Evolutionary conservation across 352 stramenopile genomes (phyloP), one percentile per base, ranked within the genome.

Genomic region (Globisporangium uncinulatum): DNA sequence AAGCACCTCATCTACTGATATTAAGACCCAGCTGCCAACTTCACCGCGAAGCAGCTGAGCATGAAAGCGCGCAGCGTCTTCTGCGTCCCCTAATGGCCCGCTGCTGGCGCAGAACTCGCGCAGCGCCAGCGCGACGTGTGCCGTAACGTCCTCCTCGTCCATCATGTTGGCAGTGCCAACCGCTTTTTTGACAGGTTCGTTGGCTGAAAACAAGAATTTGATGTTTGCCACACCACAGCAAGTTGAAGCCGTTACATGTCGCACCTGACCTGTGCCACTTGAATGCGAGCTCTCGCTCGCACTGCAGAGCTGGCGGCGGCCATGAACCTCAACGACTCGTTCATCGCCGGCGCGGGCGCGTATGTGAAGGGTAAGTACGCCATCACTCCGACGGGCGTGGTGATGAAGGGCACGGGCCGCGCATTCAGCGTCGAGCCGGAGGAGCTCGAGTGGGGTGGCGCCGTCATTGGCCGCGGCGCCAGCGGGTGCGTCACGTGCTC

Each of bases 331-430:
- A 81, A 89, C 57, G 86, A 91, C 65, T 92, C 83, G 52, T 92
- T 84, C 63, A 74, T 86, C 32, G 76, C 80, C 21, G 79, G 72
- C 37, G 78, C 76, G 6, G 75, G 71, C 14, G 83, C 80, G 45
- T 92, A 91, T 54, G 80, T 91, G 62, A 91, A 92, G 51, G 83
- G 83, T 24, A 84, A 84, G 62, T 90, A 87, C 51, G 80, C 83
- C 42, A 91, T 91, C 67, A 92, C 80, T 6, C 73, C 74, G 9
- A 89, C 80, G 31, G 83, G 80, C 21, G 83, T 92, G 31, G 75
- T 92, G 34, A 83, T 84, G 65, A 88, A 89, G 54, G 80, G 80
- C 53, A 89, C 80, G n/a, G 80, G 80, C 39, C 74, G 79, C n/a
- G 80, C 83, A 13, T 89, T 92, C 56, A 88, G 70, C 50, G 83